Percentiles rank a stretch among this genome's conserved stretches.
Evolutionary conservation across 1,139 yeast species (phyloP).

Genomic region (Kodamaea suecica): DNA sequence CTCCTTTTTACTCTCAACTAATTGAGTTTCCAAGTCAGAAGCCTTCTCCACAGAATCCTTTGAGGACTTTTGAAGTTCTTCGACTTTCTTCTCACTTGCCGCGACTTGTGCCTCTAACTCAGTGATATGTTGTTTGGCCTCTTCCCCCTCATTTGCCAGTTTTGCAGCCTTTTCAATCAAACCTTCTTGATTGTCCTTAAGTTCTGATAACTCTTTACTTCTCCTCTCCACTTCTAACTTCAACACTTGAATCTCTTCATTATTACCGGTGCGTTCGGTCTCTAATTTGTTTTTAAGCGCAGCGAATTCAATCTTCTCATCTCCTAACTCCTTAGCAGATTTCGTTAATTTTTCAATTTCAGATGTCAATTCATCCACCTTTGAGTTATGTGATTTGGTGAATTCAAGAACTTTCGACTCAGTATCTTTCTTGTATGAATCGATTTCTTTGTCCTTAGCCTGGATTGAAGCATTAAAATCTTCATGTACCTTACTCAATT

Average conservation of each 20-base stretch:
- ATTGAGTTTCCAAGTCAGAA: background rate
- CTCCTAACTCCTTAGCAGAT: background rate
- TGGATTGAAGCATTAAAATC: background rate
- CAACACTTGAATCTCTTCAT: background rate
- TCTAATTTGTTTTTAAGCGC: background rate
- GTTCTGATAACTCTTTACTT: background rate
- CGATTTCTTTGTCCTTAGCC: constrained; percentile 1
- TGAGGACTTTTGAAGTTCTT: constrained; percentile 1
- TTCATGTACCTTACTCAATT: background rate
- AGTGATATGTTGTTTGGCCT: too few relatives aligned
- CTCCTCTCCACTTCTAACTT: background rate
- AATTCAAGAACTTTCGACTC: constrained; percentile 1
- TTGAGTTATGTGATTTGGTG: background rate
- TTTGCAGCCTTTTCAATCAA: background rate
- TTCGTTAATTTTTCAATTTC: constrained; percentile 2
- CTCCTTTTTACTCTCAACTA: constrained; percentile 1
- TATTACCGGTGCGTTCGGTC: background rate
- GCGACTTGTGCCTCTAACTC: too few relatives aligned
- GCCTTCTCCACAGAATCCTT: background rate
- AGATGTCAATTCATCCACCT: background rate
- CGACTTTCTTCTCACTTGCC: constrained; percentile 2
- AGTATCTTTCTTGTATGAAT: constrained; percentile 3
- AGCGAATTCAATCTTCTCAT: background rate
- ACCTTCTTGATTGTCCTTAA: background rate
- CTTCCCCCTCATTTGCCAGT: too few relatives aligned